Evolutionary conservation across 192 early-diverging fungal species (phyloP), one percentile per base, ranked within the genome.

Genomic region (Coemansia nantahalensis): DNA sequence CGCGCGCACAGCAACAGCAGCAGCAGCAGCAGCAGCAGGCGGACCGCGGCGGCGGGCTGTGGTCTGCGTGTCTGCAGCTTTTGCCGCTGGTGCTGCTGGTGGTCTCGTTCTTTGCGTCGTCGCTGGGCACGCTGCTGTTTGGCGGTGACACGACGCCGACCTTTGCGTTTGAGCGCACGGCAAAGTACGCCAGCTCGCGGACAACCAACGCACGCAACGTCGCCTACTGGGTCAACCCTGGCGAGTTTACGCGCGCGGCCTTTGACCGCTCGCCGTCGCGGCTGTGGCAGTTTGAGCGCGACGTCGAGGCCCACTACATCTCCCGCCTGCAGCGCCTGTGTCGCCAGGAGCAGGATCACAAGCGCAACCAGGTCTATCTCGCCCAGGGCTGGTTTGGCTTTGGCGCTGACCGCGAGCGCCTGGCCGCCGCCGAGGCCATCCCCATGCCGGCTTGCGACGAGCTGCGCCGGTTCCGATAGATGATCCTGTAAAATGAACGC

Each of bases 11-110:
- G 17, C 34, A 51, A 63, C 30, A 17, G 63, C 56, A 48, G 45
- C 51, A 39, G 19, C 51, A 48, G 38, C 80, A 74, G 36, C 56
- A 77, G 41, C 74, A 77, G 45, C 82, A 68, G 16, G 42, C 45
- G 1, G 42, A 36, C 12, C 45, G 31, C 9, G 52, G 56, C 17
- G 41, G 33, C 2, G 56, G 45, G n/a, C 1, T 62, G 17, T 68
- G 75, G 36, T 47, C 80, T 35, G 72, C 80, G 35, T 74, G 89
- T 26, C 45, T 91, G 18, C 92, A 92, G 59, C 52, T 93, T 11
- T 51, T 94, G 37, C 94, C 92, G 12, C 48, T 95, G 39, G 54
- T 95, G 18, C 41, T 93, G 7, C 54, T 97, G 15, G 77, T 93
- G 39, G 38, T 90, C 12, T 79, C 93, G 39, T 85, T 90, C 8